A percentile compares a stretch with the other conserved stretches of the same genome.
Evolutionary conservation across 2,329 filamentous ascomycete genomes (phyloP).

Genomic region (Fusarium poae): DNA sequence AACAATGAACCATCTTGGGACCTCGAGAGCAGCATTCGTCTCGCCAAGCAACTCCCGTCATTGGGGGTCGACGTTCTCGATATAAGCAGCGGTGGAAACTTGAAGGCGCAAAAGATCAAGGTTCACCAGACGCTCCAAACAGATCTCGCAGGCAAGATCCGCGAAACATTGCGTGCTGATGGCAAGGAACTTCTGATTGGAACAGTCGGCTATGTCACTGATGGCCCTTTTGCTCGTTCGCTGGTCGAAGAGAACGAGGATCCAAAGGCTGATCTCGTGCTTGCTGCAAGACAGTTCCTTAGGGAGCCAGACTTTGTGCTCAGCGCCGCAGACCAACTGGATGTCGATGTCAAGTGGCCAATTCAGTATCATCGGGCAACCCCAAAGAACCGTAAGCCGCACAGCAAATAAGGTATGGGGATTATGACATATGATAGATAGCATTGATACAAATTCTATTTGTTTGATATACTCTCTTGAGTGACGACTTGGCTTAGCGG

Average conservation of each 20-base stretch:
- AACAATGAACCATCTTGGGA: slow-evolving; percentile 70
- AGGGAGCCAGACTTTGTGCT: slow-evolving; percentile 85
- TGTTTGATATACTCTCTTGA: not conserved
- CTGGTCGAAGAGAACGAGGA: slow-evolving; percentile 63
- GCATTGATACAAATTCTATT: not conserved
- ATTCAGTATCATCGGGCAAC: slow-evolving; percentile 68
- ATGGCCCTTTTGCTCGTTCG: slow-evolving; percentile 74
- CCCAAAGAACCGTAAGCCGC: slow-evolving; percentile 24
- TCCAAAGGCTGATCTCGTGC: slow-evolving; percentile 74
- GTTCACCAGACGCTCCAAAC: slow-evolving; percentile 78
- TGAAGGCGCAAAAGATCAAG: slow-evolving; percentile 70
- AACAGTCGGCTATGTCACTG: slow-evolving; percentile 80
- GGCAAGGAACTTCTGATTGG: slow-evolving; percentile 72
- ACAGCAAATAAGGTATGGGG: not conserved
- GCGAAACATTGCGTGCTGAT: slow-evolving; percentile 69
- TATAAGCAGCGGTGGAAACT: slow-evolving; percentile 81
- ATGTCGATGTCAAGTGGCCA: slow-evolving; percentile 77
- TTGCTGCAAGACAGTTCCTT: slow-evolving; percentile 82
- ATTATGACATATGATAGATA: slow-evolving; percentile 3
- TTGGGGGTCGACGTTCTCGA: slow-evolving; percentile 86
- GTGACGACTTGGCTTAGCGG: not conserved
- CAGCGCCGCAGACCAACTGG: slow-evolving; percentile 77
- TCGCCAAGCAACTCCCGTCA: slow-evolving; percentile 71
- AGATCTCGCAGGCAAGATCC: slow-evolving; percentile 77
- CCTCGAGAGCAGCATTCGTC: slow-evolving; percentile 65